Conservation (phyloP, 2,329 filamentous ascomycete species). For the Aspergillus persii region DNA sequence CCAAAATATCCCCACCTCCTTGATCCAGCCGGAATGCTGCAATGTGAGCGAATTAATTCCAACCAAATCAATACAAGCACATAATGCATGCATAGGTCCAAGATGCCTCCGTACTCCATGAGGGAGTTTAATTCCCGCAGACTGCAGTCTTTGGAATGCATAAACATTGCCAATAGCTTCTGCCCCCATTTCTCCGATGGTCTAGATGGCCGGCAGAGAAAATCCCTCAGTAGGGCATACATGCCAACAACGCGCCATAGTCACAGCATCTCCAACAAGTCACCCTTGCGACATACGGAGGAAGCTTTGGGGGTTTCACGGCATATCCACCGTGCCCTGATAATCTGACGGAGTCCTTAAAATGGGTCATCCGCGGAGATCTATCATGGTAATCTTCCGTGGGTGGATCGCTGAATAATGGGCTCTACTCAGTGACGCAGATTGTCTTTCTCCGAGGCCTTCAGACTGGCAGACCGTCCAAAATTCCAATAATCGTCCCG, state of each 20-base stretch:
- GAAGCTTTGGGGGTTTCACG: not conserved
- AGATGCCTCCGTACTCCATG: not conserved
- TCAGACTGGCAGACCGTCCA: not conserved
- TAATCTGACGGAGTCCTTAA: not conserved
- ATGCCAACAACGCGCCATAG: too few species aligned
- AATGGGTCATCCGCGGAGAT: not conserved
- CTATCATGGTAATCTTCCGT: not conserved
- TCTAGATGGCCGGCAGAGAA: not conserved
- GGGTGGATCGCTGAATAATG: not conserved
- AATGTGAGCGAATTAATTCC: not conserved
- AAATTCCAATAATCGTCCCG: not conserved
- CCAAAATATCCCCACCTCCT: not conserved
- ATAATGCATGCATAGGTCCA: not conserved
- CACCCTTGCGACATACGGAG: not conserved
- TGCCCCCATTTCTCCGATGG: not conserved
- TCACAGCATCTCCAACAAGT: not conserved
- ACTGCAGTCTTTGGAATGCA: not conserved
- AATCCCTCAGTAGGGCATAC: not conserved
- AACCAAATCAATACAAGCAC: not conserved
- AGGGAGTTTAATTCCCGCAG: not conserved
- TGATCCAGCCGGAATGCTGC: not conserved
- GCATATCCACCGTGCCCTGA: not conserved
- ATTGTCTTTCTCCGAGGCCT: not conserved
- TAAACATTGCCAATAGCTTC: not conserved
- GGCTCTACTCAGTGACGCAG: not conserved